Base-by-base conservation (phyloP, 768 basidiomycete species). In the Rhodotorula kratochvilovae region DNA sequence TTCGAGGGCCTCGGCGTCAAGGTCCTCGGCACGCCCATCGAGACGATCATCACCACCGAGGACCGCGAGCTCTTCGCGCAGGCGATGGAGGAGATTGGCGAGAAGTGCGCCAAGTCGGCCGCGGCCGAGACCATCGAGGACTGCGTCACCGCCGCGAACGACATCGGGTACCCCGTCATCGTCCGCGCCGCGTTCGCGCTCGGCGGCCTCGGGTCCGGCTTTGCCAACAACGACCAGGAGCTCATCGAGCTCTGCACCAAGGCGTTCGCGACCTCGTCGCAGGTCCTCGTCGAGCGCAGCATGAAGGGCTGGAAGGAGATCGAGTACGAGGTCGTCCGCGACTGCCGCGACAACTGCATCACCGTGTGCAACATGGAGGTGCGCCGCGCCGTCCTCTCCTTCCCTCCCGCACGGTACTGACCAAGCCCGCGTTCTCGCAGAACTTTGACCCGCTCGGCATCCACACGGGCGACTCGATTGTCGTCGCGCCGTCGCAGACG, bases 241-340 rank as follows among this genome's bases (percentile, higher is more conserved):
- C 83, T 99, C 68, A 85, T 87, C 73, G 89, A 90, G 43, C 83
- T 99, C 29, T 97, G 94, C 79, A 85, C 84, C 76, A 96, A 94
- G 83, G 95, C 96, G 17, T 98, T 99, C 79, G 94, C 95, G 56
- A 97, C 92, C 23, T 93, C 91, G 77, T 93, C 95, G 55, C 96
- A 98, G 81, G 94, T 99, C 0, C 84, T 99, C n/a, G 92, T 99
- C 25, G 96, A 99, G 84, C 94, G 88, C 85, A 93, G 91, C 77
- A 98, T 98, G 95, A 98, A 98, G 82, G 95, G 95, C 5, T 99
- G 95, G 95, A 98, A 99, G 82, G 95, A 99, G 84, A 95, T 99
- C 75, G 95, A 99, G 83, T 99, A 99, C 77, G 95, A 99, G 80
- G 95, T 99, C 61, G 95, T 98, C 19, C 86, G 95, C 69, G 95